Evolutionary conservation across 148 eudicot genomes (phyloP), one percentile per base, ranked within the genome.

Genomic region (Dianthus caryophyllus): DNA sequence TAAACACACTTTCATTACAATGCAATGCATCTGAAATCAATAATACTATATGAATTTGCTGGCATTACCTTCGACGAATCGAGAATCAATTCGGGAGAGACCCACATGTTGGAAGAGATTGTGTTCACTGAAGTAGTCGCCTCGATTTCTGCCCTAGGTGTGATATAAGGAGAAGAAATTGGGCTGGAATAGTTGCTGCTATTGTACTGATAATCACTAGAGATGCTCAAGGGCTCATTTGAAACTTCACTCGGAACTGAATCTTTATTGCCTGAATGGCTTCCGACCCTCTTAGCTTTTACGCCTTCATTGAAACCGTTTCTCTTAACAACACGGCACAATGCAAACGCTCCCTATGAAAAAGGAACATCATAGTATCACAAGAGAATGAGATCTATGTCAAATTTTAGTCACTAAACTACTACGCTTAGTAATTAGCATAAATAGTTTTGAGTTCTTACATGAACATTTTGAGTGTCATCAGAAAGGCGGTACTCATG

Each of bases 401-500:
- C 44, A 6, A 16, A 24, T 65, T 12, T 65, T 50, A 76, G 21
- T 16, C 61, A 33, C 49, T 50, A 48, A 49, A 70, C 26, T 61
- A 25, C n/a, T n/a, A n/a, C n/a, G n/a, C n/a, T n/a, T n/a, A n/a
- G n/a, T 39, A 54, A 21, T 36, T 58, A 44, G 27, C 30, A 66
- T 20, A 14, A 48, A 18, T 44, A 15, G 22, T 6, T 25, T 47
- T 27, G 38, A 57, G 71, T 72, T 44, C 72, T 62, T 79, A 90
- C 97, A 83, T 81, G 78, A 69, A 80, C 82, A 78, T 63, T 73
- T 65, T 82, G 81, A 60, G 85, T 71, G 38, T 85, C 91, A 72
- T 88, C 94, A 65, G 81, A 81, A 1, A 90, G 80, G 67, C 97
- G 95, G 73, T 90, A 90, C 73, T 90, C 97, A 17, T 90, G 94